Evolutionary conservation across 495 filamentous ascomycete species (phyloP).

Genomic region (Lasiosphaeris hirsuta): DNA sequence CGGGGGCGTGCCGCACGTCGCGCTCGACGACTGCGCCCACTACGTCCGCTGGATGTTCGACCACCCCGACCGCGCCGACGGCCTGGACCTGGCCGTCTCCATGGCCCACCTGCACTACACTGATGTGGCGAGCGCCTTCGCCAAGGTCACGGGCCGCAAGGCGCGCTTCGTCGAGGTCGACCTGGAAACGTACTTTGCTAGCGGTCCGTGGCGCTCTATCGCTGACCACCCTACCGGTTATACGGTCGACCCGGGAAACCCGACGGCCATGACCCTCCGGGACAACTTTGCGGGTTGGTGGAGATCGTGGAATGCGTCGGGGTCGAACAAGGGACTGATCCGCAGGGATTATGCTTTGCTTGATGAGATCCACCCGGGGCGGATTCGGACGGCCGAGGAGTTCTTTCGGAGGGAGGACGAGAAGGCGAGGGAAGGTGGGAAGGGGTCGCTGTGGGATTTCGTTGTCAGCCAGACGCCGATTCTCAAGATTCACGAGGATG

Average conservation of each 20-base stretch:
- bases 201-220: constrained; percentile 12
- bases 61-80: constrained; percentile 43
- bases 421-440: constrained; percentile 19
- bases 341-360: constrained; percentile 49
- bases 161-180: constrained; percentile 40
- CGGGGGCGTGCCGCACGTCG: constrained; percentile 44
- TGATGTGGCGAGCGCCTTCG: constrained; percentile 50
- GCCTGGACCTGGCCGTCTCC: constrained; percentile 50
- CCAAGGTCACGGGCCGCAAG: constrained; percentile 50
- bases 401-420: constrained; percentile 47
- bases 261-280: constrained; percentile 42
- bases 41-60: constrained; percentile 59
- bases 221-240: constrained; percentile 32
- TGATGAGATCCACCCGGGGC: constrained; percentile 49
- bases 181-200: constrained; percentile 44
- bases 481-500: constrained; percentile 33
- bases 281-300: constrained; percentile 56
- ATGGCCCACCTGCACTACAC: constrained; percentile 44
- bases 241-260: constrained; percentile 38
- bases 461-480: constrained; percentile 23
- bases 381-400: constrained; percentile 49
- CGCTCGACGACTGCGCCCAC: constrained; percentile 50
- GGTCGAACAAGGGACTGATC: constrained; percentile 37
- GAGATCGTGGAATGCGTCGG: constrained; percentile 43
- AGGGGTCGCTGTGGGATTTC: constrained; percentile 31